Base-by-base conservation (phyloP, 805 yeast genomes). In the Saccharomyces paradoxus region DNA sequence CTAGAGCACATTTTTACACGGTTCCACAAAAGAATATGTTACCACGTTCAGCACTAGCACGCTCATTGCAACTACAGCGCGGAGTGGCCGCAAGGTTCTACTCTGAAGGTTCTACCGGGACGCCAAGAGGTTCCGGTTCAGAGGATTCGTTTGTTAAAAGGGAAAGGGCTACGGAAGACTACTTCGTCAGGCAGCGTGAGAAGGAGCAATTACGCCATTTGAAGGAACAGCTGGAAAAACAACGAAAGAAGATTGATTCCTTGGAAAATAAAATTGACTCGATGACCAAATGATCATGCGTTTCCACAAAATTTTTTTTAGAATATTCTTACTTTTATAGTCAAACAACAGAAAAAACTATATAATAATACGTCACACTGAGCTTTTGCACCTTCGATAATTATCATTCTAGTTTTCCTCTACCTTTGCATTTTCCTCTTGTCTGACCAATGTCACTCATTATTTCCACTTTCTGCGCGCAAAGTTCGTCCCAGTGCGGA, bases 91-190 rank as follows among this genome's bases (percentile, higher is more conserved):
- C 55, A 58, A 68, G 77, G 64, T 50, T 62, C 52, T 69, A 71
- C 64, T 59, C 81, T 55, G 89, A 79, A 62, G 87, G 87, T 53
- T 77, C 84, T 61, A 77, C 84, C 51, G 87, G 87, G 59, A 72
- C 83, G 46, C 76, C 80, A 57, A 80, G 87, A 65, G 63, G 63
- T 3, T 71, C 79, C 50, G 53, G 50, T 12, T 41, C 77, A 51
- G 74, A 77, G 49, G 88, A 85, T 65, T 75, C 84, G 57, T 86
- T 86, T 75, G 76, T 81, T 64, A 89, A 90, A 71, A 90, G 96
- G 72, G 99, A 94, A 79, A 86, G 81, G 75, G 96, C 96, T 59
- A 84, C 84, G 69, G 99, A 92, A 77, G 89, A 86, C 70, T 78
- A 77, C 65, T 91, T 83, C 77, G 78, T 90, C 73, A 88, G 82